Evolutionary conservation across 192 early-diverging fungal genomes (phyloP), one percentile per base, ranked within the genome.

Genomic region (Coemansia biformis): DNA sequence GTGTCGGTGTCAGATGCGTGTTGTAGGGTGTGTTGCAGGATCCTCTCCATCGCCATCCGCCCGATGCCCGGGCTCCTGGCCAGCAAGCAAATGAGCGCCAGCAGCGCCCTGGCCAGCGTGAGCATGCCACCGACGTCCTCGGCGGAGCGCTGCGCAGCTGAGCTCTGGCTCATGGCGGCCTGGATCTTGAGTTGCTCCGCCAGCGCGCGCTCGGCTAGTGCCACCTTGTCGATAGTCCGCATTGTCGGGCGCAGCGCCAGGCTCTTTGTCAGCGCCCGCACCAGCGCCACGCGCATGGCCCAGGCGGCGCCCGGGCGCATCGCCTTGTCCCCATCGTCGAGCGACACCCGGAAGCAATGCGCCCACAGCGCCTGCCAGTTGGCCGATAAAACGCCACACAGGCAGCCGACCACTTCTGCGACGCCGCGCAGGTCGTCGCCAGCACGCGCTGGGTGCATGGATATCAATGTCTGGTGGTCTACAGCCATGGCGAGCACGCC

Each of bases 301-400:
- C 60, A 58, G 8, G 36, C 29, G 14, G 10, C 49, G 2, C 23
- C 13, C n/a, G n/a, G n/a, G n/a, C n/a, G n/a, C n/a, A n/a, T n/a
- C n/a, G n/a, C n/a, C n/a, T n/a, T n/a, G n/a, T n/a, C n/a, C n/a
- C n/a, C n/a, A 4, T 51, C 47, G 15, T 50, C 49, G 1, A 33
- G 42, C 33, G 37, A 22, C 17, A 39, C 14, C 0, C 17, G 16
- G 26, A 73, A 73, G 26, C 63, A 65, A 33, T 43, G 43, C 11
- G 13, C 17, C 69, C 69, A 73, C 36, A 73, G 42, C 15, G 28
- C 16, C 6, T 46, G 62, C 69, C 69, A 73, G 46, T 47, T 39
- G 0, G 43, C 41, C 14, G 37, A 44, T 42, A 73, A 37, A 3
- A 31, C 50, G 10, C 40, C 46, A 24, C 58, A 46, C 41, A 73